A percentile compares a stretch with the other conserved stretches of the same genome.
These are phyloP conservation scores for Nepenthes mirabilis DNA, from an alignment of 148 eudicot genomes.

Conservation along the genomic window DNA sequence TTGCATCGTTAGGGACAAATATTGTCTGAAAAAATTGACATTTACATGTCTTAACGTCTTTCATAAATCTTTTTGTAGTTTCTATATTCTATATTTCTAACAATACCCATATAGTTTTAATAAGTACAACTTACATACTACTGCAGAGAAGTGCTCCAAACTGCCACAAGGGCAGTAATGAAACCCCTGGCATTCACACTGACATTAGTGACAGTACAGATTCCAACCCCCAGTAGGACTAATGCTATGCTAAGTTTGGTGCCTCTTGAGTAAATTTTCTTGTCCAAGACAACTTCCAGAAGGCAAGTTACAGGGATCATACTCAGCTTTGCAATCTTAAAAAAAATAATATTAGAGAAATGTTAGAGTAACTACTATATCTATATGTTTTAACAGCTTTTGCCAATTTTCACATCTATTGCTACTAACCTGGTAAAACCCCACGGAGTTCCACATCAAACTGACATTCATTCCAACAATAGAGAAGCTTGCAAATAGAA, in stretches of 20 bases:
- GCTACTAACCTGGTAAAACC: conserved; percentile 61
- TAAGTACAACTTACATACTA: conserved; percentile 45
- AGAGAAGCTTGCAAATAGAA: conserved; percentile 68
- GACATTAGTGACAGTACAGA: conserved; percentile 67
- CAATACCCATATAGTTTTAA: too few species aligned
- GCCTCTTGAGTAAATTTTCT: conserved; percentile 47
- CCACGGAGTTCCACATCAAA: conserved; percentile 86
- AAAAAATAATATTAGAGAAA: conserved; percentile 1
- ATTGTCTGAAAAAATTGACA: too few species aligned
- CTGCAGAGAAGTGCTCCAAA: conserved; percentile 70
- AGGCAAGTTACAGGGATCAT: conserved; percentile 71
- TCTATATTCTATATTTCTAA: too few species aligned
- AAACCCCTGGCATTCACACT: conserved; percentile 62
- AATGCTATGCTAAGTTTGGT: conserved; percentile 55
- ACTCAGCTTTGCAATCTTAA: conserved; percentile 72
- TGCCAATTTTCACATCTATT: not conserved
- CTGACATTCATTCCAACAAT: conserved; percentile 84
- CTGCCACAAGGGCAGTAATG: conserved; percentile 55
- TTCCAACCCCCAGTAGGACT: conserved; percentile 59
- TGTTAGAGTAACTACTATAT: not conserved
- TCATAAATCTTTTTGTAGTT: too few species aligned
- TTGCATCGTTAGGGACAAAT: too few species aligned
- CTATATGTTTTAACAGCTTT: not conserved
- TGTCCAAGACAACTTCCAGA: conserved; percentile 54
- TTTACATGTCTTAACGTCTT: too few species aligned